Evolutionary conservation across 1,284 basidiomycete genomes (phyloP).

Genomic region (Phellinidium pouzarii): DNA sequence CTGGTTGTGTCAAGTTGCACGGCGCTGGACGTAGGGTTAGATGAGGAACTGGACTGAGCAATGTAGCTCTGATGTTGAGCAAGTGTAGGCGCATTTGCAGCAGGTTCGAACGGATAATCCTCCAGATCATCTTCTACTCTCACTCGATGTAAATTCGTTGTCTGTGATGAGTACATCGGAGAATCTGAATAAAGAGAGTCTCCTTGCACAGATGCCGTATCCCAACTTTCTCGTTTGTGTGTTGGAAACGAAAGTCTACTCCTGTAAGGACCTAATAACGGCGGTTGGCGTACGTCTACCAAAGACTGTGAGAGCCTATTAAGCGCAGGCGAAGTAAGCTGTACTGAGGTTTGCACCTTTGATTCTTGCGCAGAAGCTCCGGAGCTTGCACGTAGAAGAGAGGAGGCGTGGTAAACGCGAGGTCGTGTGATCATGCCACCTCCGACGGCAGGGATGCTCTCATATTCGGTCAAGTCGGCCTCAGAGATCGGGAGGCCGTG

Average conservation of each 20-base stretch:
- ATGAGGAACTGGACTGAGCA: constrained; percentile 23
- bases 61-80: constrained; percentile 10
- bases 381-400: constrained; percentile 10
- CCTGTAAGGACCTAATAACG: not conserved
- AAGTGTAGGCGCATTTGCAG: not conserved
- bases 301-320: constrained; percentile 11
- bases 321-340: constrained; percentile 24
- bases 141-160: not conserved
- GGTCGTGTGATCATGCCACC: constrained; percentile 59
- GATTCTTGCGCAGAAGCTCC: not conserved
- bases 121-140: constrained; percentile 12
- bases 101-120: constrained; percentile 12
- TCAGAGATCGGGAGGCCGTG: constrained; percentile 27
- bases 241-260: constrained; percentile 1
- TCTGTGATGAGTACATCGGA: too few relatives aligned
- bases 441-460: constrained; percentile 53
- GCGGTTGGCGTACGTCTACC: constrained; percentile 9
- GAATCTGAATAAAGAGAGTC: not conserved
- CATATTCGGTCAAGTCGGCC: constrained; percentile 30
- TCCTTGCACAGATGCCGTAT: constrained; percentile 6
- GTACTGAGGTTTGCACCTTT: not conserved
- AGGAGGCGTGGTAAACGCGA: constrained; percentile 48
- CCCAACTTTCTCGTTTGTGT: constrained; percentile 8
- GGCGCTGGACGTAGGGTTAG: constrained; percentile 27
- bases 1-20: constrained; percentile 23